Percentiles rank a stretch among this genome's conserved stretches.
Evolutionary conservation across 2,329 filamentous ascomycete genomes (phyloP).

Genomic region (Bipolaris zeicola): DNA sequence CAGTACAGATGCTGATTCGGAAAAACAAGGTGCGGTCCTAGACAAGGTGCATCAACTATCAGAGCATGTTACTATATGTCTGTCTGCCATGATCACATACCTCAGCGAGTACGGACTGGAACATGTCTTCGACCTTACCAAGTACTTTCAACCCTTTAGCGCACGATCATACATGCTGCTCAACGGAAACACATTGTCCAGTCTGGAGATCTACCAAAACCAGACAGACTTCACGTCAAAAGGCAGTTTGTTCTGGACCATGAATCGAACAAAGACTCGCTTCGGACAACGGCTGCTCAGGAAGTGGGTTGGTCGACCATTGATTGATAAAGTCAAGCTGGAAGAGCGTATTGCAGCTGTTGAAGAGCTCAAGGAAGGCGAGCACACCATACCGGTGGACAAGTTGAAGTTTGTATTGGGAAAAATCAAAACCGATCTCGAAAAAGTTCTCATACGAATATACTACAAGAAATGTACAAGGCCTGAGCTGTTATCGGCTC

Average conservation of each 20-base stretch:
- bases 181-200: conserved; percentile 92
- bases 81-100: conserved; percentile 96
- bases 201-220: conserved; percentile 94
- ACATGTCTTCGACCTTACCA: conserved; percentile 94
- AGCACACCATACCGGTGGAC: conserved; percentile 71
- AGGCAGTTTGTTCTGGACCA: conserved; percentile 92
- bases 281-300: conserved; percentile 86
- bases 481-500: conserved; percentile 80
- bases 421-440: conserved; percentile 78
- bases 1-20: conserved; percentile 38
- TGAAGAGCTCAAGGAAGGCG: conserved; percentile 77
- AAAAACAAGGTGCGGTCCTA: conserved; percentile 64
- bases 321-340: conserved; percentile 75
- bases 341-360: conserved; percentile 83
- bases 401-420: conserved; percentile 74
- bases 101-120: conserved; percentile 90
- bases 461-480: conserved; percentile 97
- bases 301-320: conserved; percentile 92
- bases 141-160: conserved; percentile 96
- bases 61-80: conserved; percentile 84
- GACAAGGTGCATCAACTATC: conserved; percentile 86
- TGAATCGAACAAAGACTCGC: conserved; percentile 88
- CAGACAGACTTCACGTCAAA: conserved; percentile 83
- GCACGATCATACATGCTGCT: conserved; percentile 93
- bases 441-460: conserved; percentile 90